A percentile compares a stretch with the other conserved stretches of the same genome.
phyloP scores from a whole-genome alignment of 225 moss, liverwort and hornwort genomes.

The Straminergon stramineum region DNA sequence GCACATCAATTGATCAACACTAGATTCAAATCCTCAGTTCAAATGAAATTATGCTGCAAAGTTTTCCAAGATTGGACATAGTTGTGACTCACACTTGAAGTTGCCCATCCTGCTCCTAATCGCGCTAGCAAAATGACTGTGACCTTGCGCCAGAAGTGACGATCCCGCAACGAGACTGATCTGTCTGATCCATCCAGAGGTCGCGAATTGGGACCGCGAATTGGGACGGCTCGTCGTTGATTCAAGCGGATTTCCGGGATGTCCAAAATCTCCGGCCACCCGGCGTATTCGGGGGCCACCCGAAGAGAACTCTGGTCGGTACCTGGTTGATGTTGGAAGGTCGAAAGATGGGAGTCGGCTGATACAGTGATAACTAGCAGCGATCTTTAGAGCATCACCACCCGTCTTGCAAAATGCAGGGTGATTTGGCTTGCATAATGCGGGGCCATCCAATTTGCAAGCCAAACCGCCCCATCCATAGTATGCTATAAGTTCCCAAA shows the following conservation, averaged over 20 bases:
- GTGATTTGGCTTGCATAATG: too few species aligned
- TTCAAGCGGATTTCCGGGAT: not conserved
- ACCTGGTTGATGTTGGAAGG: not conserved
- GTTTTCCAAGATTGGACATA: not conserved
- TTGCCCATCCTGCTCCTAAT: conserved; percentile 1
- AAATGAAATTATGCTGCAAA: not conserved
- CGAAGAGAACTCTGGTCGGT: not conserved
- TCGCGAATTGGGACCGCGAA: not conserved
- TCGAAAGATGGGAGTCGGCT: not conserved
- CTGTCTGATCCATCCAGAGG: not conserved
- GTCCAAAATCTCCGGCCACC: not conserved
- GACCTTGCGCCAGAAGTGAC: not conserved
- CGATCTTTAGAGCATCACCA: too few species aligned
- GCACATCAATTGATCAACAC: not conserved
- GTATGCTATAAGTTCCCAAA: too few species aligned
- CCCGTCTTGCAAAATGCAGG: too few species aligned
- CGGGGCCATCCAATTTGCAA: too few species aligned
- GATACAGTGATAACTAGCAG: not conserved
- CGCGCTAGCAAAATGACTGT: not conserved
- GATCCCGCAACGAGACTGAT: not conserved
- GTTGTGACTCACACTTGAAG: conserved; percentile 2
- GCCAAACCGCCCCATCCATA: too few species aligned
- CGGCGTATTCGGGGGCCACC: not conserved
- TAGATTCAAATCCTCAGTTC: not conserved
- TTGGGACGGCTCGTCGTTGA: not conserved